phyloP scores from a whole-genome alignment of 1,284 basidiomycete genomes.

The Ustilago lituana region DNA sequence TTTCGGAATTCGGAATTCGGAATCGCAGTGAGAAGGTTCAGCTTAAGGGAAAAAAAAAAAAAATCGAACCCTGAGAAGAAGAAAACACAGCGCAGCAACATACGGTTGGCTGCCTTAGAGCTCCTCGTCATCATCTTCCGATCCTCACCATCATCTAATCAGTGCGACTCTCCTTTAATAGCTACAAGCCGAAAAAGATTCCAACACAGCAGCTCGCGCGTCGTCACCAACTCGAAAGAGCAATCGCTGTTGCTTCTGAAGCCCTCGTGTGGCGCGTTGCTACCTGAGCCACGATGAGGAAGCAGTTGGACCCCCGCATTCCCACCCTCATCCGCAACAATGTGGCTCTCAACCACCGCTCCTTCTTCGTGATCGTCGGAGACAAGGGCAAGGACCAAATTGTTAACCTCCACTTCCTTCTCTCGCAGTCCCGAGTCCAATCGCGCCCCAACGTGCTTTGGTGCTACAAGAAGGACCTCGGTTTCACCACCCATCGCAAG shows the following conservation, averaged over 20 bases:
- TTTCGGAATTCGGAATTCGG: constrained; percentile 15
- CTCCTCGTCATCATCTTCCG: neutral
- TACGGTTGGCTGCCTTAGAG: too few species aligned
- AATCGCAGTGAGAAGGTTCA: too few species aligned
- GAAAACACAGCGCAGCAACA: too few species aligned
- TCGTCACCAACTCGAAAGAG: neutral
- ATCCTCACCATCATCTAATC: too few species aligned
- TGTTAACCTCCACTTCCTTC: constrained; percentile 92
- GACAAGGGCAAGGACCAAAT: constrained; percentile 95
- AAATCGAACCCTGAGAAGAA: constrained; percentile 25
- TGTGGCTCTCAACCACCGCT: constrained; percentile 82
- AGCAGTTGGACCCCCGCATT: constrained; percentile 80
- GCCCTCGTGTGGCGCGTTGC: constrained; percentile 8
- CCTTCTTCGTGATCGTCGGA: constrained; percentile 96
- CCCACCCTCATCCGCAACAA: constrained; percentile 91
- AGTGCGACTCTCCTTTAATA: too few species aligned
- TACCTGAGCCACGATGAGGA: constrained; percentile 52
- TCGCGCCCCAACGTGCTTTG: constrained; percentile 60
- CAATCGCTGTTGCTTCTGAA: neutral
- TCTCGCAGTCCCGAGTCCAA: constrained; percentile 59
- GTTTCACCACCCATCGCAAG: constrained; percentile 82
- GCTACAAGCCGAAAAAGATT: too few species aligned
- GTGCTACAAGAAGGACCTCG: constrained; percentile 66
- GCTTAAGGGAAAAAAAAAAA: neutral
- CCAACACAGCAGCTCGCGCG: neutral